These are phyloP conservation scores for Psidium guajava DNA, from an alignment of 345 rosid genomes.

Conservation along the genomic window DNA sequence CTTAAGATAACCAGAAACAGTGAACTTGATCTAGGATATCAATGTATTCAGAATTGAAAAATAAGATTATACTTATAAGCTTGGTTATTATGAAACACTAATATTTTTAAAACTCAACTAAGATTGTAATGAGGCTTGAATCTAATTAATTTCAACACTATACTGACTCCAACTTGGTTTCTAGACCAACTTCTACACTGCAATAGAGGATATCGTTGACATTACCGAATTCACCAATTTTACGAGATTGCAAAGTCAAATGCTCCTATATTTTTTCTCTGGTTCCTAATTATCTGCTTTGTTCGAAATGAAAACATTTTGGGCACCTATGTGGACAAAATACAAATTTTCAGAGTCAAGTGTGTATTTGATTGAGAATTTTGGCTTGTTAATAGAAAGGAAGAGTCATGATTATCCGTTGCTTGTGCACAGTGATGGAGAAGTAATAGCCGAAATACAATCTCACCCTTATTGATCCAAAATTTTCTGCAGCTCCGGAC, in stretches of 20 bases:
- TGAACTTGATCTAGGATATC: neutral
- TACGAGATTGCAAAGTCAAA: neutral
- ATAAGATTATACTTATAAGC: neutral
- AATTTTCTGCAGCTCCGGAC: slow-evolving; percentile 60
- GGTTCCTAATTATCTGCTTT: neutral
- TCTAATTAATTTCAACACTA: neutral
- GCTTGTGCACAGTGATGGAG: neutral
- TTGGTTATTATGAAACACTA: neutral
- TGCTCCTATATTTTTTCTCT: neutral
- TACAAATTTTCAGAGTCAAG: neutral
- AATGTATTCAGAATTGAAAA: neutral
- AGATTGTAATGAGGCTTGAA: neutral
- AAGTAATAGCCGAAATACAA: neutral
- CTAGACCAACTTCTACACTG: neutral
- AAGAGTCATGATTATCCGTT: neutral
- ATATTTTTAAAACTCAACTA: neutral
- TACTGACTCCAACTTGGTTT: neutral
- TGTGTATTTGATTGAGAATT: neutral
- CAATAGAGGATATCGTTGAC: neutral
- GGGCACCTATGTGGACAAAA: neutral
- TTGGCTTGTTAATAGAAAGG: neutral
- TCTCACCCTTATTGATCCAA: neutral
- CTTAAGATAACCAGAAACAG: neutral
- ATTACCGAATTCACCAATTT: neutral
- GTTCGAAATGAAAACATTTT: neutral